phyloP scores from a whole-genome alignment of 768 basidiomycete species.

The Calvatia gigantea region DNA sequence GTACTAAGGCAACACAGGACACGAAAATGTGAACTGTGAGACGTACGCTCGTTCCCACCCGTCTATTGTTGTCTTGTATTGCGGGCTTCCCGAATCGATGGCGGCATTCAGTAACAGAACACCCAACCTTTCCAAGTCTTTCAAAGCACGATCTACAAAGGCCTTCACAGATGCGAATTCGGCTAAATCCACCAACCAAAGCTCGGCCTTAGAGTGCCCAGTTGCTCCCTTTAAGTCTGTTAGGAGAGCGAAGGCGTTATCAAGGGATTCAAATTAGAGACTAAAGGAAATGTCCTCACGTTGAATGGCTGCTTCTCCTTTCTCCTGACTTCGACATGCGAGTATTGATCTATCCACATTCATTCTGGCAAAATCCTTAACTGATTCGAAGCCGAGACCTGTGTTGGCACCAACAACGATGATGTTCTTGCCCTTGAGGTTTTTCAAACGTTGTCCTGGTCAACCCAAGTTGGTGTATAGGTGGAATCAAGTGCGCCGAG shows the following conservation, averaged over 20 bases:
- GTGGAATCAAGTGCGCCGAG: no score
- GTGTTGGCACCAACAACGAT: slow-evolving; percentile 50
- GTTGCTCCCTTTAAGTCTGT: slow-evolving; percentile 30
- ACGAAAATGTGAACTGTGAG: no score
- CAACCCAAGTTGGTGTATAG: no score
- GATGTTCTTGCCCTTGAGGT: no score
- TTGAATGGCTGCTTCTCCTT: no score
- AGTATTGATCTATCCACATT: slow-evolving; percentile 36
- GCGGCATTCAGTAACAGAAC: slow-evolving; percentile 43
- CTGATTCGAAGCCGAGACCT: slow-evolving; percentile 46
- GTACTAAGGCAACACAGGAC: not conserved
- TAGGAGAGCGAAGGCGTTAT: no score
- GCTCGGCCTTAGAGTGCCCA: slow-evolving; percentile 29
- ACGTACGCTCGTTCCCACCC: slow-evolving; percentile 39
- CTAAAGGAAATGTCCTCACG: no score
- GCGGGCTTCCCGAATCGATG: not conserved
- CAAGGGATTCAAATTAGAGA: no score
- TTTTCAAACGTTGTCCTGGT: no score
- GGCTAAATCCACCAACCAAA: slow-evolving; percentile 38
- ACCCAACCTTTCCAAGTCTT: no score
- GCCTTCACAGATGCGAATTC: slow-evolving; percentile 36
- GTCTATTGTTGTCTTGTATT: slow-evolving; percentile 25
- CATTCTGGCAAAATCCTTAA: slow-evolving; percentile 44
- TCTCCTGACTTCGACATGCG: no score
- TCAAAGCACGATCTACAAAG: slow-evolving; percentile 32